Percentiles rank a stretch among this genome's conserved stretches.
Conservation (phyloP, 2,329 filamentous ascomycete species). For the Colletotrichum noveboracense region DNA sequence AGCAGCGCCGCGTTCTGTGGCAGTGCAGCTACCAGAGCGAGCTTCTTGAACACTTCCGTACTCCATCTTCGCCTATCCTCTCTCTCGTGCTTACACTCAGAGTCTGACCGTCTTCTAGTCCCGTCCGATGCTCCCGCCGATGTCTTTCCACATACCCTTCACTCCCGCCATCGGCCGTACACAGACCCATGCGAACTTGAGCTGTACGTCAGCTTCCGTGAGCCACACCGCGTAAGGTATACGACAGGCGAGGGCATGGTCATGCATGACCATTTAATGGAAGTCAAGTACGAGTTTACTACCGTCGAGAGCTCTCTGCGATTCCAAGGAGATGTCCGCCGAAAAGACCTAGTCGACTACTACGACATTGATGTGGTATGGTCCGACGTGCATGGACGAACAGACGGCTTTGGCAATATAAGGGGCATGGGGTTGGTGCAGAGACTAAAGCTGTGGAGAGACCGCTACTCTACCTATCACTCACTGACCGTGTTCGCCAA, state of each 20-base stretch:
- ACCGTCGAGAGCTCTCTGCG: conserved; percentile 50
- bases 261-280: conserved; percentile 52
- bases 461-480: conserved; percentile 52
- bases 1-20: conserved; percentile 56
- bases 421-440: conserved; percentile 57
- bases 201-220: conserved; percentile 51
- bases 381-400: conserved; percentile 54
- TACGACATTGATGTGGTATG: conserved; percentile 59
- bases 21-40: conserved; percentile 59
- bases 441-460: conserved; percentile 57
- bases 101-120: conserved; percentile 36
- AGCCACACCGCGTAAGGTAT: conserved; percentile 54
- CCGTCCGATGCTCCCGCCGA: conserved; percentile 50
- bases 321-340: conserved; percentile 54
- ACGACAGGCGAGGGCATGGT: conserved; percentile 50
- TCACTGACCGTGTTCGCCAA: conserved; percentile 54
- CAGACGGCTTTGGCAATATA: conserved; percentile 54
- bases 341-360: conserved; percentile 53
- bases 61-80: conserved; percentile 22
- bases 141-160: conserved; percentile 53
- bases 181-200: conserved; percentile 56
- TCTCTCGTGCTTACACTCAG: background rate
- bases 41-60: conserved; percentile 56
- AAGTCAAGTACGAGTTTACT: conserved; percentile 57
- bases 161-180: conserved; percentile 55